Evolutionary conservation across 495 filamentous ascomycete species (phyloP), one percentile per base, ranked within the genome.

Genomic region (Neurospora sp.): DNA sequence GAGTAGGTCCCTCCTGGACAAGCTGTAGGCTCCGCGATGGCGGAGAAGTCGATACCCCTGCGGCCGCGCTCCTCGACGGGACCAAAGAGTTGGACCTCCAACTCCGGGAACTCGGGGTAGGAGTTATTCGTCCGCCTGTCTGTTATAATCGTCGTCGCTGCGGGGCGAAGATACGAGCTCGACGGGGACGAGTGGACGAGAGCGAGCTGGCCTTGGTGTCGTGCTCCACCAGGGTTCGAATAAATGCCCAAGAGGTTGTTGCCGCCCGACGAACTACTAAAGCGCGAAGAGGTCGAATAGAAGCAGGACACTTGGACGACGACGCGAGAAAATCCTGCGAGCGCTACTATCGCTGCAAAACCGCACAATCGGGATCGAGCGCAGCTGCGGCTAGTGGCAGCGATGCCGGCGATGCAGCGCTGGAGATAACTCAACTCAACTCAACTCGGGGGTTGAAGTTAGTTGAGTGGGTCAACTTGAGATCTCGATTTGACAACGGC

Each of bases 71-170:
- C n/a, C n/a, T n/a, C 71, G 71, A 85, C 74, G 12, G 82, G 79
- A 6, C 88, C 86, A 77, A 96, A 99, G 7, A 98, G 88, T 75
- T 89, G 80, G 8, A 85, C 69, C 83, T 99, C 94, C 0, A 99
- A 88, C 46, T 87, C 86, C 0, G 85, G 81, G 75, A 88, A 83
- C 46, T 81, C 81, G 5, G 95, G 96, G 39, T 31, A 31, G 31
- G 31, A 31, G 31, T 31, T 31, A 2, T 31, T 31, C 31, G 31
- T 31, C 31, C 31, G 31, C 31, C 31, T 31, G 31, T 31, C 31
- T 31, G 31, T 31, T 31, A 31, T 31, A 31, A 31, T 31, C 31
- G 31, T 31, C 31, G 31, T 31, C 3, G 31, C 31, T 31, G 3
- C 1, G 31, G 31, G 31, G 31, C 31, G 31, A 31, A 31, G 31